phyloP scores from a whole-genome alignment of 2,329 filamentous ascomycete genomes.

The Camptophora hylomeconis region DNA sequence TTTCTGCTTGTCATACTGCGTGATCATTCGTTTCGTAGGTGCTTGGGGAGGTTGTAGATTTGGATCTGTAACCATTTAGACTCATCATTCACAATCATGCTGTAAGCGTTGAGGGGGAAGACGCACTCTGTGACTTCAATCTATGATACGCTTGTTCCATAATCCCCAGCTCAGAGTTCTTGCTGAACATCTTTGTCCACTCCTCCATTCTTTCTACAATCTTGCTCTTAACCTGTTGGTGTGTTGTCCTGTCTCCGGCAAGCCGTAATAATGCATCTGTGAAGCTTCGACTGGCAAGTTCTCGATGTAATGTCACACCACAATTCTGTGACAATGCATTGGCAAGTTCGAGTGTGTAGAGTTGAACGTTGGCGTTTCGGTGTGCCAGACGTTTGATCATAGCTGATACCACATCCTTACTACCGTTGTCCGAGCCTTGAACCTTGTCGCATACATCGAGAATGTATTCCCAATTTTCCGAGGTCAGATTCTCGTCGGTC shows the following conservation, averaged over 20 bases:
- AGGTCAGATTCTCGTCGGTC: slow-evolving; percentile 94
- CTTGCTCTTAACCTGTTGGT: slow-evolving; percentile 92
- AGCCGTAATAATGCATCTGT: slow-evolving; percentile 86
- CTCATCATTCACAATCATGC: not conserved
- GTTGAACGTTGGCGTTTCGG: slow-evolving; percentile 88
- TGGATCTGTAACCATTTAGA: slow-evolving; percentile 47
- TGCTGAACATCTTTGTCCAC: slow-evolving; percentile 89
- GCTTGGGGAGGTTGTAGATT: slow-evolving; percentile 84
- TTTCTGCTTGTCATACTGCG: slow-evolving; percentile 77
- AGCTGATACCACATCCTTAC: slow-evolving; percentile 72
- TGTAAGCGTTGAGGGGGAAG: too few species aligned
- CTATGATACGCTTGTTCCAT: slow-evolving; percentile 93
- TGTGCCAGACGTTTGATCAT: slow-evolving; percentile 87
- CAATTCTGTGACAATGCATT: slow-evolving; percentile 91
- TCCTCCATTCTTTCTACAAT: slow-evolving; percentile 93
- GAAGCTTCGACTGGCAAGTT: slow-evolving; percentile 80
- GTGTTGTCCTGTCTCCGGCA: slow-evolving; percentile 86
- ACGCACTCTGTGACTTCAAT: slow-evolving; percentile 56
- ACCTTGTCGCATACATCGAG: slow-evolving; percentile 52
- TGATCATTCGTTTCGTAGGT: slow-evolving; percentile 83
- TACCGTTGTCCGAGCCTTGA: slow-evolving; percentile 29
- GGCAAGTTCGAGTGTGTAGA: slow-evolving; percentile 83
- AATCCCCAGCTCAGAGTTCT: slow-evolving; percentile 82
- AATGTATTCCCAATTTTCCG: slow-evolving; percentile 64
- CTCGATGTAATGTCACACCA: slow-evolving; percentile 71